Conservation (phyloP, 164 flowering plant species). For the Buxus sempervirens region DNA sequence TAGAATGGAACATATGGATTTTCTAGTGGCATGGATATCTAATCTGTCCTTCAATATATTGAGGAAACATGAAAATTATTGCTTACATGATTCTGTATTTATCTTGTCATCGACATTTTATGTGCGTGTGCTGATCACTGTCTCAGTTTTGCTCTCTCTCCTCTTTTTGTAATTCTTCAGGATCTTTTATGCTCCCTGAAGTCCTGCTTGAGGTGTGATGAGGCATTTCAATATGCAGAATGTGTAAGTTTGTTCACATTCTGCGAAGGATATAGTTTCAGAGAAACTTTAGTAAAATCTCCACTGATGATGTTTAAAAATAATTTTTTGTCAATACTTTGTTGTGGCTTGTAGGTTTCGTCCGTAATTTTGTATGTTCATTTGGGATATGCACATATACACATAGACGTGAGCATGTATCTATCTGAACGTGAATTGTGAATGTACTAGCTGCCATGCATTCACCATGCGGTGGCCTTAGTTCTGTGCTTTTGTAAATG, state of each 20-base stretch:
- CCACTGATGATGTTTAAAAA: not conserved
- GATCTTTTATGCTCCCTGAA: constrained; percentile 61
- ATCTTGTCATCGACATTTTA: no score
- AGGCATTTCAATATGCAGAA: constrained; percentile 78
- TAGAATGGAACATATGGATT: no score
- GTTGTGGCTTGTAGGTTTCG: no score
- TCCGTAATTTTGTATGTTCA: no score
- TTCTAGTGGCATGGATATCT: not conserved
- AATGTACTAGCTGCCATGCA: no score
- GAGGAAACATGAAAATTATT: no score
- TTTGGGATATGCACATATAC: no score
- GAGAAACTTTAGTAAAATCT: not conserved
- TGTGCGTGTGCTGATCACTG: no score
- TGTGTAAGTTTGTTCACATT: constrained; percentile 47
- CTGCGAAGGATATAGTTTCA: not conserved
- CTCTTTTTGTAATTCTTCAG: constrained; percentile 33
- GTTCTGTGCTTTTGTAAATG: no score
- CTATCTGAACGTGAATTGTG: no score
- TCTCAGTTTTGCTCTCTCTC: not conserved
- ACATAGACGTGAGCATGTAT: not conserved
- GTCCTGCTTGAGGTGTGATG: constrained; percentile 59
- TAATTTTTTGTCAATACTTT: not conserved
- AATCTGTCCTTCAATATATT: not conserved
- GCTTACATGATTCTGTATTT: no score
- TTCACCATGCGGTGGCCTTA: no score